These are phyloP conservation scores for Fusarium sp. DNA, from an alignment of 2,329 filamentous ascomycete genomes.

Conservation along the genomic window DNA sequence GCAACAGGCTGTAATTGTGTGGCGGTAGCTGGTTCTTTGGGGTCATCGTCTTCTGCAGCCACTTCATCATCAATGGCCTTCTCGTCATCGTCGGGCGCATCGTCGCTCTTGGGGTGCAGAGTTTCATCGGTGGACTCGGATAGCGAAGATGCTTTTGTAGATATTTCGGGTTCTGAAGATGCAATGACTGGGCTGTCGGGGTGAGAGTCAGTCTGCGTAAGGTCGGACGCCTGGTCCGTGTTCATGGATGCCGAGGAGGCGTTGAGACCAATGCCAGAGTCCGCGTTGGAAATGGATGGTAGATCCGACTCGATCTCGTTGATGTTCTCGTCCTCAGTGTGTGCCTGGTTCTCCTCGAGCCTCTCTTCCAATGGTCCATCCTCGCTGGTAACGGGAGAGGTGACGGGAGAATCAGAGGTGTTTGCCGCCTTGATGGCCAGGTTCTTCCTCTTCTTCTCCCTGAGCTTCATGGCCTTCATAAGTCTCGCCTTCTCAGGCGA, in stretches of 20 bases:
- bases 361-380: slow-evolving; percentile 38
- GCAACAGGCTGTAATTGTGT: slow-evolving; percentile 4
- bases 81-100: slow-evolving; percentile 33
- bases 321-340: slow-evolving; percentile 36
- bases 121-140: slow-evolving; percentile 74
- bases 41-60: not conserved
- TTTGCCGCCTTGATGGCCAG: slow-evolving; percentile 44
- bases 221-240: slow-evolving; percentile 60
- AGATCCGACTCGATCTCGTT: slow-evolving; percentile 39
- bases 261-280: slow-evolving; percentile 68
- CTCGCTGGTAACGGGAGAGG: slow-evolving; percentile 35
- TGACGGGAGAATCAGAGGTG: slow-evolving; percentile 29
- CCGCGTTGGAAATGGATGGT: slow-evolving; percentile 58
- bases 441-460: slow-evolving; percentile 77
- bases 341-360: slow-evolving; percentile 35
- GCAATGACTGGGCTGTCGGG: slow-evolving; percentile 66
- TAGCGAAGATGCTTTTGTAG: slow-evolving; percentile 73
- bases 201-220: slow-evolving; percentile 67
- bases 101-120: slow-evolving; percentile 53
- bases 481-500: slow-evolving; percentile 91
- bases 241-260: slow-evolving; percentile 53
- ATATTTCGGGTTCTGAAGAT: slow-evolving; percentile 67
- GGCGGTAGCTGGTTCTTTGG: slow-evolving; percentile 12
- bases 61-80: slow-evolving; percentile 16
- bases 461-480: slow-evolving; percentile 92